Percentiles rank a stretch among this genome's conserved stretches.
phyloP scores from a whole-genome alignment of 305 asterid species.

The Fraxinus angustifolia region DNA sequence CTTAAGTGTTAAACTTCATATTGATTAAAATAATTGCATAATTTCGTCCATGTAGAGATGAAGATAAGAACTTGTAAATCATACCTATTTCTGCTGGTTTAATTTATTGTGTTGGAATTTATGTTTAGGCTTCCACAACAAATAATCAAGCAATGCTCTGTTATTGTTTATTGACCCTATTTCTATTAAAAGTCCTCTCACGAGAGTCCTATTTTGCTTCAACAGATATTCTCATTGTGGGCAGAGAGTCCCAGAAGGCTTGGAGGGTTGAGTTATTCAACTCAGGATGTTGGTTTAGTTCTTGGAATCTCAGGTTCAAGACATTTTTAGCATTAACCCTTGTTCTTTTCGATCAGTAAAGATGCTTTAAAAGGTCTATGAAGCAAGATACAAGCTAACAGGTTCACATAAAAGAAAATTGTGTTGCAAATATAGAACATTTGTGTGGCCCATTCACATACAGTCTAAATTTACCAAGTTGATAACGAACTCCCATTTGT shows the following conservation, averaged over 20 bases:
- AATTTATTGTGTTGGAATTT: background rate
- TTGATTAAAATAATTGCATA: too few species aligned
- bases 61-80: too few species aligned
- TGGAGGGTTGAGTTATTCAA: slow-evolving; percentile 77
- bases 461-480: background rate
- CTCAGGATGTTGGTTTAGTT: slow-evolving; percentile 67
- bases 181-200: background rate
- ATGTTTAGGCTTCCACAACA: background rate
- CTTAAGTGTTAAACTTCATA: too few species aligned
- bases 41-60: too few species aligned
- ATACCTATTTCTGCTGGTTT: too few species aligned
- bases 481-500: too few species aligned
- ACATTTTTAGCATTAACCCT: background rate
- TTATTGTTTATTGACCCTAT: background rate
- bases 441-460: background rate
- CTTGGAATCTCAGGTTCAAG: slow-evolving; percentile 66
- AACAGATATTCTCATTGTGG: slow-evolving; percentile 84
- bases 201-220: background rate
- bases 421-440: background rate
- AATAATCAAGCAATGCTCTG: too few species aligned
- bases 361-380: too few species aligned
- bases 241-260: slow-evolving; percentile 82
- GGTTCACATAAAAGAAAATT: too few species aligned
- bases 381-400: background rate
- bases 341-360: background rate